Conservation (phyloP, 306 rosid species). For the Canavalia gladiata region DNA sequence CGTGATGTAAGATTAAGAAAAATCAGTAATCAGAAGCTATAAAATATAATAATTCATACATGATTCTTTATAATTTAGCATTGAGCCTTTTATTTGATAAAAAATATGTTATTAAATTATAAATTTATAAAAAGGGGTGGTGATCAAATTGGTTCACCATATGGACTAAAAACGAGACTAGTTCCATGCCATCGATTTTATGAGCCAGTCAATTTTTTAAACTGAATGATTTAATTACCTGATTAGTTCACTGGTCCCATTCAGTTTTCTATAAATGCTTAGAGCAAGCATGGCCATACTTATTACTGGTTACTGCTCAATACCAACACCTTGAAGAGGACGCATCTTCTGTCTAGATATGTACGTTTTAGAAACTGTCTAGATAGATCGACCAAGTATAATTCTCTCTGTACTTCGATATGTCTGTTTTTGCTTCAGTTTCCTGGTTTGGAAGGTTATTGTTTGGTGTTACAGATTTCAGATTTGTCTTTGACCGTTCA, state of each 20-base stretch:
- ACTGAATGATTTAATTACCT: background rate
- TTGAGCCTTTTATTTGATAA: background rate
- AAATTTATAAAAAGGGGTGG: background rate
- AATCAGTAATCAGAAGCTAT: background rate
- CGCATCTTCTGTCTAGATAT: background rate
- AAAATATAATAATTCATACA: background rate
- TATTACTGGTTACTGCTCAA: background rate
- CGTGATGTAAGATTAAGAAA: background rate
- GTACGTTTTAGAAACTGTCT: background rate
- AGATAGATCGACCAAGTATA: too few species aligned
- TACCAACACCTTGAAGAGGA: background rate
- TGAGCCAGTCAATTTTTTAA: background rate
- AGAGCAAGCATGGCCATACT: background rate
- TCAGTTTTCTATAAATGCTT: background rate
- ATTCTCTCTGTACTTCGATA: background rate
- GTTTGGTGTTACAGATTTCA: background rate
- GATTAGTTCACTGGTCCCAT: background rate
- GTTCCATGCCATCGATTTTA: background rate
- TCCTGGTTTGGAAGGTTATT: background rate
- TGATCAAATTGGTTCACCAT: background rate
- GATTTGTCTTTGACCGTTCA: constrained; percentile 14
- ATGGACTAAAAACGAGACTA: background rate
- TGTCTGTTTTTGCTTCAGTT: background rate
- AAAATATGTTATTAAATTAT: background rate
- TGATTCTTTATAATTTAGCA: background rate